phyloP scores from a whole-genome alignment of 352 stramenopile species.

The Phytophthora citricola region DNA sequence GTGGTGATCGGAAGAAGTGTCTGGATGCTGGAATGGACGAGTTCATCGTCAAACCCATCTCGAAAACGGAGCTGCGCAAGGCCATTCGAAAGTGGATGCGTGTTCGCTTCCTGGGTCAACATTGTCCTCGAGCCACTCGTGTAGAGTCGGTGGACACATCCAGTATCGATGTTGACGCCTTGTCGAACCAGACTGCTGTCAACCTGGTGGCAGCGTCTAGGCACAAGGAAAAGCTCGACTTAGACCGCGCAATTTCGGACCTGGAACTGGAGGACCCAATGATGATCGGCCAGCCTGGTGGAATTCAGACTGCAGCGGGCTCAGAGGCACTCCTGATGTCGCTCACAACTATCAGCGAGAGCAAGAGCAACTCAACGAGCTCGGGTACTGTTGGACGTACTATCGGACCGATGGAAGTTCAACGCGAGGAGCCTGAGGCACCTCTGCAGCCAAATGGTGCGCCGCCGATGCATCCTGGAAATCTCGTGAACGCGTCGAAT shows the following conservation, averaged over 20 bases:
- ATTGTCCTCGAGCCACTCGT: conserved; percentile 32
- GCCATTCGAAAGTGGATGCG: conserved; percentile 86
- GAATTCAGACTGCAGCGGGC: conserved; percentile 45
- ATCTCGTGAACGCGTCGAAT: conserved; percentile 45
- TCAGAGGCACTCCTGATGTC: conserved; percentile 57
- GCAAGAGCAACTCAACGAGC: conserved; percentile 51
- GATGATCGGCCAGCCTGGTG: conserved; percentile 69
- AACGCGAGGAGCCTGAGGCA: conserved; percentile 12
- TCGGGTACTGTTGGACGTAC: conserved; percentile 49
- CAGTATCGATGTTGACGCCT: conserved; percentile 15
- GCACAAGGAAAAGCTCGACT: conserved; percentile 80
- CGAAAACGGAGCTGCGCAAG: conserved; percentile 63
- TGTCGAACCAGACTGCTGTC: conserved; percentile 44
- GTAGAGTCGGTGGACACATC: conserved; percentile 16
- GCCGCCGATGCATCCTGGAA: conserved; percentile 20
- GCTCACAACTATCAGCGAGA: conserved; percentile 62
- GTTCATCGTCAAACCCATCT: conserved; percentile 89
- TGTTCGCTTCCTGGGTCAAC: conserved; percentile 70
- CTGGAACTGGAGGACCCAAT: conserved; percentile 88
- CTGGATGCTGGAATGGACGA: conserved; percentile 88
- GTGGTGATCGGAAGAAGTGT: conserved; percentile 83
- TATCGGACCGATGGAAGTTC: conserved; percentile 29
- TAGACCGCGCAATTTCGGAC: conserved; percentile 83
- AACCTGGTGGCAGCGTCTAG: conserved; percentile 77
- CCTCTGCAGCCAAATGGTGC: conserved; percentile 20